A percentile compares a stretch with the other conserved stretches of the same genome.
These are phyloP conservation scores for Malus hybrid DNA, from an alignment of 331 rosid species.

Conservation along the genomic window DNA sequence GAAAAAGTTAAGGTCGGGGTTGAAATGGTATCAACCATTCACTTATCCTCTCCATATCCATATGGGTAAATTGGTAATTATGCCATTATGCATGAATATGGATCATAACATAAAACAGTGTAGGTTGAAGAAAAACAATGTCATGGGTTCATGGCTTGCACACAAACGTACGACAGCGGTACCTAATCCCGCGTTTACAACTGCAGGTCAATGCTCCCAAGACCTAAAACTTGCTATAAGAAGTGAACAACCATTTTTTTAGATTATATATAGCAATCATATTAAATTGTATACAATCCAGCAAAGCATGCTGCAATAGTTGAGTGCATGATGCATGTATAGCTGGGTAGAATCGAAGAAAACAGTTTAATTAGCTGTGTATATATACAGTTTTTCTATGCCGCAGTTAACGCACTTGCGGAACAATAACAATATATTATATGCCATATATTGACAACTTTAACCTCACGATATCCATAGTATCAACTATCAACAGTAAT, in stretches of 20 bases:
- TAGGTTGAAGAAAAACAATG: conserved; percentile 1
- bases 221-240: background rate
- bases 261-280: background rate
- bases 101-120: conserved; percentile 8
- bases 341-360: background rate
- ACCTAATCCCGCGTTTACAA: conserved; percentile 7
- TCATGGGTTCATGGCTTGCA: conserved; percentile 17
- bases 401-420: too few species aligned
- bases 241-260: too few species aligned
- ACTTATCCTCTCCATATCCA: too few species aligned
- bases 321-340: background rate
- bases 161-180: conserved; percentile 17
- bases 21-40: too few species aligned
- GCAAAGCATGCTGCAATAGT: background rate
- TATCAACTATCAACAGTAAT: too few species aligned
- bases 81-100: background rate
- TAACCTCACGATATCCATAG: too few species aligned
- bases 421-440: too few species aligned
- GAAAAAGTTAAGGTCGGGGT: too few species aligned
- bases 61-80: background rate
- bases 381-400: too few species aligned
- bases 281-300: background rate
- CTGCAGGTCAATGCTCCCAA: background rate
- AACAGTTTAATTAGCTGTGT: background rate
- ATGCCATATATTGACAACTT: too few species aligned